These are phyloP conservation scores for Citrus hindsii DNA, from an alignment of 345 rosid species.

Conservation along the genomic window DNA sequence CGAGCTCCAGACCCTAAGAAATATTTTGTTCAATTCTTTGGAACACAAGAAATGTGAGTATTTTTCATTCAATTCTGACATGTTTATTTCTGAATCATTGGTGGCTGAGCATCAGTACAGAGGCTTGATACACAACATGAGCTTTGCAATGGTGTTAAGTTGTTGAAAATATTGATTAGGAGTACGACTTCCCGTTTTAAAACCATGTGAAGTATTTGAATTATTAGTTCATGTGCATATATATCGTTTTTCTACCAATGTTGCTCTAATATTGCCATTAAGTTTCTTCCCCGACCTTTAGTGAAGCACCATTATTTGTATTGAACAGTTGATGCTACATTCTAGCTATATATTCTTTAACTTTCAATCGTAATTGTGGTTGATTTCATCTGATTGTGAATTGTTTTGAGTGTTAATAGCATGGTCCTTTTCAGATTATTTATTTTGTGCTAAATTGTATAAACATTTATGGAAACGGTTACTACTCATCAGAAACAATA, in stretches of 20 bases:
- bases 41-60: slow-evolving; percentile 92
- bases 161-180: not conserved
- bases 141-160: not conserved
- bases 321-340: not conserved
- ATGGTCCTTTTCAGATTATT: not conserved
- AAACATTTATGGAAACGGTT: not conserved
- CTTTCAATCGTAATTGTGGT: not conserved
- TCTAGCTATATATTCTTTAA: not conserved
- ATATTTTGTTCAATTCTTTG: slow-evolving; percentile 77
- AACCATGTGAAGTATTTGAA: not conserved
- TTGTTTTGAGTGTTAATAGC: not conserved
- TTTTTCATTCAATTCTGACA: not conserved
- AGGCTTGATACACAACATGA: not conserved
- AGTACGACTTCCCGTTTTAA: not conserved
- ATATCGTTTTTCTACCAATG: not conserved
- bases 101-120: not conserved
- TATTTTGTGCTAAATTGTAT: not conserved
- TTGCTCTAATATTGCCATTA: too few species aligned
- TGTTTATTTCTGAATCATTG: not conserved
- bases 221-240: not conserved
- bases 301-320: not conserved
- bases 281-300: not conserved
- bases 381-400: not conserved
- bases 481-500: not conserved
- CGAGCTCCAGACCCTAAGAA: slow-evolving; percentile 71